Conservation (phyloP, 2,329 filamentous ascomycete genomes). For the Blumeriella jaapii region DNA sequence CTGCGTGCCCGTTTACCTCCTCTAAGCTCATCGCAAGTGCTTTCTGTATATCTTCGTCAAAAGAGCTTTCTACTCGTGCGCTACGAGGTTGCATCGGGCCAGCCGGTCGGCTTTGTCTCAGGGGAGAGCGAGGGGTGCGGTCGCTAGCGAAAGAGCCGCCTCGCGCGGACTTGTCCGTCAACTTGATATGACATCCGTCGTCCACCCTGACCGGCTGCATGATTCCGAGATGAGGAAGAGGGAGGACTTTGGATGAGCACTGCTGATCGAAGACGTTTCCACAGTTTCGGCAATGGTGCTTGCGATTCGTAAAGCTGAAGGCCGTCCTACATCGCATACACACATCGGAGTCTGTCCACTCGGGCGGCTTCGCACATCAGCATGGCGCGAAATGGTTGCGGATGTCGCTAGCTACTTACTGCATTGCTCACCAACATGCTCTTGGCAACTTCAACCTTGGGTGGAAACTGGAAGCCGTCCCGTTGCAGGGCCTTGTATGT, state of each 20-base stretch:
- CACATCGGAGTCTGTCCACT: conserved; percentile 96
- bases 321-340: conserved; percentile 95
- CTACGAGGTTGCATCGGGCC: conserved; percentile 76
- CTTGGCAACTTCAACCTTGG: conserved; percentile 74
- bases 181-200: conserved; percentile 85
- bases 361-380: conserved; percentile 56
- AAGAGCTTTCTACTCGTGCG: conserved; percentile 77
- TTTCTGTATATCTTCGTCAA: conserved; percentile 88
- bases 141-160: conserved; percentile 30
- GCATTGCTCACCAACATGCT: conserved; percentile 97
- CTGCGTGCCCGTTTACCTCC: conserved; percentile 67
- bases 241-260: conserved; percentile 80
- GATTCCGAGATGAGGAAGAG: conserved; percentile 87
- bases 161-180: conserved; percentile 61
- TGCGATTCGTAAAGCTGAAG: conserved; percentile 96
- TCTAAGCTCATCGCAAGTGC: conserved; percentile 96
- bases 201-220: conserved; percentile 85
- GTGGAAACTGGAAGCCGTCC: conserved; percentile 84
- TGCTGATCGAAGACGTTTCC: conserved; percentile 95
- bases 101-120: conserved; percentile 50
- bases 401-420: conserved; percentile 45
- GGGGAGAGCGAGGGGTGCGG: conserved; percentile 31
- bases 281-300: conserved; percentile 96
- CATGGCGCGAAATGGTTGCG: neutral
- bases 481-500: conserved; percentile 72